A percentile compares a stretch with the other conserved stretches of the same genome.
Conservation (phyloP, 352 stramenopile genomes). For the Thalassiosira livingstoniorum region DNA sequence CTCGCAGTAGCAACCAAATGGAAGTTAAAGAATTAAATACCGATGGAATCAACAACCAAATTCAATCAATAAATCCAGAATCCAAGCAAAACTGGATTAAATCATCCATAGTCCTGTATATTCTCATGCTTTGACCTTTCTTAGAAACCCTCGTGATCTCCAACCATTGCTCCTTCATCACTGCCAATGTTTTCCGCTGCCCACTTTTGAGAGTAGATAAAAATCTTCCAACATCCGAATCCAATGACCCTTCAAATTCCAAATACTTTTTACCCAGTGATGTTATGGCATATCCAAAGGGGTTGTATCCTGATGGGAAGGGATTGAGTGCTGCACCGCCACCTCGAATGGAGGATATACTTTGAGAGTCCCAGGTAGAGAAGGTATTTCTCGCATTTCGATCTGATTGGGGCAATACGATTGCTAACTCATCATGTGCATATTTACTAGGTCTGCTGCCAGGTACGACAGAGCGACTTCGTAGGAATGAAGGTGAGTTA, state of each 20-base stretch:
- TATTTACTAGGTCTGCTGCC: not conserved
- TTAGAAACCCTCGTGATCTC: slow-evolving; percentile 81
- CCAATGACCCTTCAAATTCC: slow-evolving; percentile 73
- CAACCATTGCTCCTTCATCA: slow-evolving; percentile 77
- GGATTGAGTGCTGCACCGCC: slow-evolving; percentile 20
- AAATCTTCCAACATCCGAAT: slow-evolving; percentile 79
- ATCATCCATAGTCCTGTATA: slow-evolving; percentile 74
- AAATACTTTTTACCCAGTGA: slow-evolving; percentile 74
- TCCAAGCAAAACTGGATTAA: slow-evolving; percentile 78
- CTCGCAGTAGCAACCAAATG: too few species aligned
- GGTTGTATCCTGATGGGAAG: slow-evolving; percentile 75
- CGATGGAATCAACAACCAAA: too few species aligned
- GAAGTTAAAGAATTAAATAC: too few species aligned
- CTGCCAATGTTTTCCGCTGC: slow-evolving; percentile 54
- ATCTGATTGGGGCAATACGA: not conserved
- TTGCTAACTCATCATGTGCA: not conserved
- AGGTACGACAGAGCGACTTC: not conserved
- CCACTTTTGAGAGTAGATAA: slow-evolving; percentile 67
- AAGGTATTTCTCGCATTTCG: too few species aligned
- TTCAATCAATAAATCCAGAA: slow-evolving; percentile 80
- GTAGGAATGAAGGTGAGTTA: not conserved
- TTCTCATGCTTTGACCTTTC: slow-evolving; percentile 74
- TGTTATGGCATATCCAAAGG: slow-evolving; percentile 77
- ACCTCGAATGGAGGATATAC: slow-evolving; percentile 2
- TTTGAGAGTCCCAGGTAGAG: too few species aligned